These are phyloP conservation scores for Cladosporium sp. DNA, from an alignment of 2,329 filamentous ascomycete genomes.

Conservation along the genomic window DNA sequence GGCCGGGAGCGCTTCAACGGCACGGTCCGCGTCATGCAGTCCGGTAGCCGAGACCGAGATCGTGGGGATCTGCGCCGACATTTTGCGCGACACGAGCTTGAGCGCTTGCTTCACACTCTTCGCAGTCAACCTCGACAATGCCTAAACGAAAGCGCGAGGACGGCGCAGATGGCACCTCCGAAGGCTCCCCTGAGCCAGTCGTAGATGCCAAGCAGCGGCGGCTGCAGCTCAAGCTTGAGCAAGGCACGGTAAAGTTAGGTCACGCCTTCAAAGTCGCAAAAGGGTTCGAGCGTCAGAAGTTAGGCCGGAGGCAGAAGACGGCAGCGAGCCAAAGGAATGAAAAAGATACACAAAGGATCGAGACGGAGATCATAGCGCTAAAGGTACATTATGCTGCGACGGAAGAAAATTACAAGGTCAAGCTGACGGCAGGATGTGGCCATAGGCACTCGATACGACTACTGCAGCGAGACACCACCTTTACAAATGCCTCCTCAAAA, in stretches of 20 bases:
- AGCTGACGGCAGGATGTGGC: conserved; percentile 2
- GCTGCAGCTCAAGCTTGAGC: conserved; percentile 46
- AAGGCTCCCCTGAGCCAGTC: conserved; percentile 12
- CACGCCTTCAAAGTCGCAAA: conserved; percentile 66
- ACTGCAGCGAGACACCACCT: conserved; percentile 48
- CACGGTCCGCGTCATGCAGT: neutral
- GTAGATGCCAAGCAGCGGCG: conserved; percentile 33
- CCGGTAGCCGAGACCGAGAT: neutral
- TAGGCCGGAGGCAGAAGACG: conserved; percentile 55
- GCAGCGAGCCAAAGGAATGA: conserved; percentile 42
- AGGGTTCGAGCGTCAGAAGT: conserved; percentile 71
- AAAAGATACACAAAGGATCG: conserved; percentile 50
- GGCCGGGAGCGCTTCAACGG: neutral
- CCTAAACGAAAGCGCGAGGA: conserved; percentile 28
- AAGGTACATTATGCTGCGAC: conserved; percentile 38
- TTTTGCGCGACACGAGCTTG: conserved; percentile 4
- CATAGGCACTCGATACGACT: conserved; percentile 45
- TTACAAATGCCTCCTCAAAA: conserved; percentile 50
- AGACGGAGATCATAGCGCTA: conserved; percentile 54
- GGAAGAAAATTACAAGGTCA: neutral
- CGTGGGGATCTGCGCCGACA: conserved; percentile 6
- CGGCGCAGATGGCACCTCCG: conserved; percentile 11
- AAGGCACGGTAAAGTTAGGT: conserved; percentile 54
- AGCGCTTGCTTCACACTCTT: neutral
- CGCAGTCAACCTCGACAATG: conserved; percentile 16